Base-by-base conservation (phyloP, 2,329 filamentous ascomycete genomes). In the Penicillium italicum region DNA sequence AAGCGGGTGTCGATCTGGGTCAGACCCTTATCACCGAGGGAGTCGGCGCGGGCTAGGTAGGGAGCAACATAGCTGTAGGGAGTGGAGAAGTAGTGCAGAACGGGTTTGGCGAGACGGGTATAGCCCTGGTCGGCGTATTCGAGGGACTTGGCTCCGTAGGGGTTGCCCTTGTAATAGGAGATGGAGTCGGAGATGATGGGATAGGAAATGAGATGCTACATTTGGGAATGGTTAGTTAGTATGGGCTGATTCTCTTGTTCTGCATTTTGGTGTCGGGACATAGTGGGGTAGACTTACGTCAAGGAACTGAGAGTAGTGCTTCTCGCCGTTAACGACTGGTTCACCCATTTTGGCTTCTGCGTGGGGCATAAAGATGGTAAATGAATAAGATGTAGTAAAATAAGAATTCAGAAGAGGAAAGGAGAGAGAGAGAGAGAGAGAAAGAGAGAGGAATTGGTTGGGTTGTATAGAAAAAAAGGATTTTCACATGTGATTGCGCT, bases 41-140 rank as follows among this genome's bases (percentile, higher is more conserved):
- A 77, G 72, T 97, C 94, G 69, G 86, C 92, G 74, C 87, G 90
- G 72, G 85, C 80, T 62, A 96, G 83, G 76, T 97, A 97, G 0
- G 93, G 92, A 50, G 86, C 86, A 61, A 96, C 83, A 72, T 90
- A 94, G 69, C 84, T 81, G 78, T 91, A 93, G 34, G 92, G 91
- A 66, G 83, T 89, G 66, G 85, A 76, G 66, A 97, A 79, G 76
- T 90, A 91, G 28, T 90, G 89, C 53, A 93, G 77, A 61, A 96
- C 77, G 20, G 91, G 90, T 64, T 86, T 87, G 71, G 88, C 87
- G 68, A 96, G 82, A 62, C 83, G 85, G 70, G 85, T 79, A 80
- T 92, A 96, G 67, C 87, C 86, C 58, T 85, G 83, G 70, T 89
- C 84, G 72, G 87, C 84, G 60, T 94, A 76, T 66, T 88, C 81